Base-by-base conservation (phyloP, 441 rosid species). In the Erodium moschatum region DNA sequence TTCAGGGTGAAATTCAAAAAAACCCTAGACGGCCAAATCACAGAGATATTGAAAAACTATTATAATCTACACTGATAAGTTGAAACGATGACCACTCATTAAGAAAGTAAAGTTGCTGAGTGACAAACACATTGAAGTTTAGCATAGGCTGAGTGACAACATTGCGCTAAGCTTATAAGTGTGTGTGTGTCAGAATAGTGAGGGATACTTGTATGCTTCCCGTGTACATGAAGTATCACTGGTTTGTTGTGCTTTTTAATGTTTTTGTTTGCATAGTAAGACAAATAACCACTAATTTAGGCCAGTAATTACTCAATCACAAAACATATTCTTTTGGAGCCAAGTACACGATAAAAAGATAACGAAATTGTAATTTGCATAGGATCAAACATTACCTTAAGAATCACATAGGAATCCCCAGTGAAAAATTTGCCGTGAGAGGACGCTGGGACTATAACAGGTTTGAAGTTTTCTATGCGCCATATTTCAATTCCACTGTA, bases 391-490 rank as follows among this genome's bases (percentile, higher is more conserved):
- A 24, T 29, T 2, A 94, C 98, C 97, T 89, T 96, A 84, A 95
- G 87, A 74, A 95, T 79, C 75, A 95, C 88, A 84, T 95, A 95
- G 24, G 84, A 82, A 80, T 95, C 99, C 20, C 98, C 99, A 85
- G 81, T 85, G 78, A 90, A 90, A 79, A 95, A 95, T 73, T 92
- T 95, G 67, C 99, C 99, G 84, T 92, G 70, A 3, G 89, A 96
- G 33, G 99, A 85, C 75, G 86, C 85, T 60, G 96, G 95, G 77
- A 92, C 66, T n/a, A 87, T 91, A 82, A 89, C 91, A 2, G 92
- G 92, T 76, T 85, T 95, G 69, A 95, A 95, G 80, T 95, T 85
- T 87, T 95, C 99, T 38, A 92, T 89, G 74, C 98, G 88, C 99
- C 99, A 95, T 70, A 90, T 95, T 71, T 95, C 99, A 81, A 86